phyloP scores from a whole-genome alignment of 352 stramenopile genomes.

The Phytophthora aleatoria region DNA sequence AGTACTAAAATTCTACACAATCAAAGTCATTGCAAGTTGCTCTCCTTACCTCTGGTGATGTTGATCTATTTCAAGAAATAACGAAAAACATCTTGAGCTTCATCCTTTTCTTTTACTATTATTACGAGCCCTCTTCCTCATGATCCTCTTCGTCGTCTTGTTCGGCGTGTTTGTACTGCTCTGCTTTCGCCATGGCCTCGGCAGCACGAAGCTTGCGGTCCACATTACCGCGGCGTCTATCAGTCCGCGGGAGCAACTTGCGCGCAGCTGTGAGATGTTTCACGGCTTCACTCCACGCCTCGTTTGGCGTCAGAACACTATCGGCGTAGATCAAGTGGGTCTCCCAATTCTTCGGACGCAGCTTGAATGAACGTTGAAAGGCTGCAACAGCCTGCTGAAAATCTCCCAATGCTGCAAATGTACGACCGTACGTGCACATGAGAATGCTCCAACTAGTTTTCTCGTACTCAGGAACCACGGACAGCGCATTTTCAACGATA shows the following conservation, averaged over 20 bases:
- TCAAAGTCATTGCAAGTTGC: too few species aligned
- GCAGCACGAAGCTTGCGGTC: constrained; percentile 67
- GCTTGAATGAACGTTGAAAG: constrained; percentile 84
- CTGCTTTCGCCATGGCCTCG: constrained; percentile 40
- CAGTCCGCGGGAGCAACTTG: constrained; percentile 60
- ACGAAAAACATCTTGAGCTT: too few species aligned
- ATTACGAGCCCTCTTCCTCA: constrained; percentile 35
- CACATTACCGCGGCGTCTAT: constrained; percentile 52
- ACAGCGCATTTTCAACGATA: constrained; percentile 80
- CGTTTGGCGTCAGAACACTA: constrained; percentile 71
- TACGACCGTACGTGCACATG: constrained; percentile 84
- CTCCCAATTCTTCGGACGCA: constrained; percentile 79
- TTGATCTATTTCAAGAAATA: too few species aligned
- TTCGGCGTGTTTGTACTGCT: constrained; percentile 25
- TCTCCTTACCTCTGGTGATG: too few species aligned
- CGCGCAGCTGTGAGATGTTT: constrained; percentile 70
- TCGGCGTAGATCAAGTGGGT: constrained; percentile 88
- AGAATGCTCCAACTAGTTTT: constrained; percentile 87
- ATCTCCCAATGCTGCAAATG: constrained; percentile 69
- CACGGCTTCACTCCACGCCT: constrained; percentile 72
- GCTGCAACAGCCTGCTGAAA: constrained; percentile 76
- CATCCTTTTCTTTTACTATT: constrained; percentile 16
- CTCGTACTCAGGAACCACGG: constrained; percentile 70
- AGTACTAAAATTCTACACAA: too few species aligned
- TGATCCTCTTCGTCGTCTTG: constrained; percentile 22